These are phyloP conservation scores for Isatis tinctoria DNA, from an alignment of 345 rosid species.

Conservation along the genomic window DNA sequence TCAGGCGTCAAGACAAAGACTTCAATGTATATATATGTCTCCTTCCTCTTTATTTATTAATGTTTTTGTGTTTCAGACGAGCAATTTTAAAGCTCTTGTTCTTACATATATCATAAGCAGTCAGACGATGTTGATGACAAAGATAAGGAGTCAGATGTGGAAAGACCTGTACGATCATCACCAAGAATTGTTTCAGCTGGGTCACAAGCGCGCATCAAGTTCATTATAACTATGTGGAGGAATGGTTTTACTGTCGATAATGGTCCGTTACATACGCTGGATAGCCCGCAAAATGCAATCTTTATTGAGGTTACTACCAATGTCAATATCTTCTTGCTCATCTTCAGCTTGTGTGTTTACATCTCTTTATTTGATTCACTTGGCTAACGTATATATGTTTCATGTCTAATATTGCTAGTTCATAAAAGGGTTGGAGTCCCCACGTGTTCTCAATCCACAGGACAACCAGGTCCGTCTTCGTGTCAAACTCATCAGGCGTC, in stretches of 20 bases:
- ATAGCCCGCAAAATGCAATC: constrained; percentile 53
- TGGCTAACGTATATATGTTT: neutral
- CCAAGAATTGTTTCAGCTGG: constrained; percentile 25
- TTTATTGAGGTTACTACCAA: constrained; percentile 49
- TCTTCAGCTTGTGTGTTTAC: neutral
- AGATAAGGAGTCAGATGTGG: constrained; percentile 40
- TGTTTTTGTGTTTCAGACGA: neutral
- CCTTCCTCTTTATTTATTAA: neutral
- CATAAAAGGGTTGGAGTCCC: constrained; percentile 48
- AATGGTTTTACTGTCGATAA: constrained; percentile 67
- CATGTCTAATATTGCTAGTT: constrained; percentile 34
- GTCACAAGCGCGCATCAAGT: constrained; percentile 4
- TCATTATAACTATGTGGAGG: constrained; percentile 58
- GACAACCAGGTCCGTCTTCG: constrained; percentile 36
- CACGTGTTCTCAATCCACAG: constrained; percentile 32
- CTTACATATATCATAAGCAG: too few relatives aligned
- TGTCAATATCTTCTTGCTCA: neutral
- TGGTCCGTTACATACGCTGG: constrained; percentile 54
- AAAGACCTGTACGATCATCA: constrained; percentile 36
- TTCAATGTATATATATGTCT: constrained; percentile 34
- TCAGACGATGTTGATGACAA: constrained; percentile 20
- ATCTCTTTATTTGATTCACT: neutral
- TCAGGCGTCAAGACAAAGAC: constrained; percentile 52
- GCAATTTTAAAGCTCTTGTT: too few relatives aligned
- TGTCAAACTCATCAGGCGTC: constrained; percentile 45